Conservation (phyloP, 306 rosid species). For the Crataegus laevigata region DNA sequence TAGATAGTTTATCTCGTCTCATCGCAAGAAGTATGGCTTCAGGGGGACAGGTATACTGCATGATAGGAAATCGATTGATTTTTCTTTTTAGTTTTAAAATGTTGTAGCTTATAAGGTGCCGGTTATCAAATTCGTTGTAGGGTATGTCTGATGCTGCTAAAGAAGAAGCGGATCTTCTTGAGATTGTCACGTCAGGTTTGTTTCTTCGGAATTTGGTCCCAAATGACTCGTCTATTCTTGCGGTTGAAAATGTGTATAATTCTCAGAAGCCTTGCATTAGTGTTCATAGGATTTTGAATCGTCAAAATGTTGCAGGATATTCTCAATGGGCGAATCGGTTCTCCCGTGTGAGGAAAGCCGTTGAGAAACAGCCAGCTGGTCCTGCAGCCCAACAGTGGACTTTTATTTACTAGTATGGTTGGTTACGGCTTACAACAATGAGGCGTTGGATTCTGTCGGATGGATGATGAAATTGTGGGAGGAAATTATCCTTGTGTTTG, state of each 20-base stretch:
- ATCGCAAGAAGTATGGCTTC: conserved; percentile 58
- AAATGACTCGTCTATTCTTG: not conserved
- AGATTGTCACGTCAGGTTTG: conserved; percentile 59
- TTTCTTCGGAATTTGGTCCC: not conserved
- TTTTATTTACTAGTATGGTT: too few relatives aligned
- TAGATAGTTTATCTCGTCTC: conserved; percentile 46
- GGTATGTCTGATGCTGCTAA: conserved; percentile 27
- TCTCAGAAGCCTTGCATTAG: not conserved
- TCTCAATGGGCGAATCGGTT: conserved; percentile 60
- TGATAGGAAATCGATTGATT: not conserved
- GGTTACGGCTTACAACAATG: too few relatives aligned
- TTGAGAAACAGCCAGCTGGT: conserved; percentile 12
- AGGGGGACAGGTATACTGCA: conserved; percentile 47
- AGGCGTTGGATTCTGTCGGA: too few relatives aligned
- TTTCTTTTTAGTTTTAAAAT: not conserved
- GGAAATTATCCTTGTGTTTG: too few relatives aligned
- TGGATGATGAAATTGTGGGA: too few relatives aligned
- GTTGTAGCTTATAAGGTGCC: not conserved
- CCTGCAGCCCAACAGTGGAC: too few relatives aligned
- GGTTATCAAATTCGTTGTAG: conserved; percentile 32
- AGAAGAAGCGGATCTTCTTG: conserved; percentile 61
- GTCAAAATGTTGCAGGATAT: conserved; percentile 43
- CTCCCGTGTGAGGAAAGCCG: conserved; percentile 49
- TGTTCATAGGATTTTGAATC: conserved; percentile 3
- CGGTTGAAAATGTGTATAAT: not conserved